Conservation (phyloP, 2,329 filamentous ascomycete species). For the Aspergillus udagawae region DNA sequence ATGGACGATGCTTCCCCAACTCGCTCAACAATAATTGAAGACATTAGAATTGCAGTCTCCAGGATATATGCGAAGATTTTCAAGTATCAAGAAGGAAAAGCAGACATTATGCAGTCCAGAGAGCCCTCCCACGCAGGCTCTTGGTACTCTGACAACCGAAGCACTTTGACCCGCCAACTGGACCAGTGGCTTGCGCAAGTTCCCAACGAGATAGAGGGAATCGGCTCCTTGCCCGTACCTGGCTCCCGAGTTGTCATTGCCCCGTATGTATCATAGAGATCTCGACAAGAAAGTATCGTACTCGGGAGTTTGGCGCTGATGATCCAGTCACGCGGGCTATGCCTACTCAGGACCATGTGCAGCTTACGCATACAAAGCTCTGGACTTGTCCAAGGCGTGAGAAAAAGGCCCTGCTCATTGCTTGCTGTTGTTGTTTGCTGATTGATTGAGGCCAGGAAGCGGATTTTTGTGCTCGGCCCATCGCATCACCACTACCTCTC, state of each 20-base stretch:
- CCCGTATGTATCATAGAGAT: conserved; percentile 62
- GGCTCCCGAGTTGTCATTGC: conserved; percentile 84
- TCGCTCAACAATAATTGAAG: background rate
- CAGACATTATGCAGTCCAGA: conserved; percentile 39
- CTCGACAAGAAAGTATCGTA: background rate
- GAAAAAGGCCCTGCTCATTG: conserved; percentile 20
- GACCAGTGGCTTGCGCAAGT: conserved; percentile 71
- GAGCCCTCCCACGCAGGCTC: conserved; percentile 74
- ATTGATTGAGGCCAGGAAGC: conserved; percentile 54
- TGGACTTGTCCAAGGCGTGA: conserved; percentile 73
- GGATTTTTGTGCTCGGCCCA: conserved; percentile 87
- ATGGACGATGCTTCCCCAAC: background rate
- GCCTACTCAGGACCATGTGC: conserved; percentile 86
- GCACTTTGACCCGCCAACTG: conserved; percentile 64
- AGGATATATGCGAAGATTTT: background rate
- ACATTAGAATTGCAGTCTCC: background rate
- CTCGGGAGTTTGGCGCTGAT: conserved; percentile 8
- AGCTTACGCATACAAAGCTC: conserved; percentile 87
- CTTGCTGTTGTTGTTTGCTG: background rate
- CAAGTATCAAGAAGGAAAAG: background rate
- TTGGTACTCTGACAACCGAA: conserved; percentile 71
- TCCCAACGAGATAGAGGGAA: conserved; percentile 59
- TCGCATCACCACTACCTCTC: conserved; percentile 82
- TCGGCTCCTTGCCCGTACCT: conserved; percentile 63
- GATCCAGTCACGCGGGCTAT: conserved; percentile 82